Evolutionary conservation across 1,139 yeast species (phyloP).

Genomic region (Fermentozyma sake): DNA sequence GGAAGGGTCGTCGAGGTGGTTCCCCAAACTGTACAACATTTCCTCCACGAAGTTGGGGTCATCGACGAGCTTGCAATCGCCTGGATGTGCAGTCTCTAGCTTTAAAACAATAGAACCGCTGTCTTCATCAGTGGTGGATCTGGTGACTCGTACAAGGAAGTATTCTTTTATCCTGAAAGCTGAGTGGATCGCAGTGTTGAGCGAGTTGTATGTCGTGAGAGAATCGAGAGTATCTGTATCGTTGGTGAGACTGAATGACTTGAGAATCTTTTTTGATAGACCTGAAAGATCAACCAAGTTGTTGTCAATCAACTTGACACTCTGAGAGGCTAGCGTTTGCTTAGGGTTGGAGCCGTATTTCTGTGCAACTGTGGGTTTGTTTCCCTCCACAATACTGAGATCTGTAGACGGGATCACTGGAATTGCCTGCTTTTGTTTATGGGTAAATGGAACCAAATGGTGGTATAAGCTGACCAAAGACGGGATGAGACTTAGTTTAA

Average conservation of each 20-base stretch:
- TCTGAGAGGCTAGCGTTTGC: constrained; percentile 17
- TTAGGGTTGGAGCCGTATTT: not conserved
- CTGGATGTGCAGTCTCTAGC: constrained; percentile 52
- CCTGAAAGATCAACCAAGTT: constrained; percentile 29
- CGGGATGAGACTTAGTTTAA: constrained; percentile 44
- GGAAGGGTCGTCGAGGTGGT: constrained; percentile 36
- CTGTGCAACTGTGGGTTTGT: too few relatives aligned
- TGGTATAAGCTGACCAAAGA: constrained; percentile 41
- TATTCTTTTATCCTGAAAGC: constrained; percentile 39
- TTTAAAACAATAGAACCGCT: constrained; percentile 50
- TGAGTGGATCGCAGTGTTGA: constrained; percentile 43
- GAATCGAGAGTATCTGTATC: constrained; percentile 7
- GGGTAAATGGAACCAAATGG: constrained; percentile 36
- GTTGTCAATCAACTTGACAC: constrained; percentile 32
- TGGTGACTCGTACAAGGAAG: constrained; percentile 47
- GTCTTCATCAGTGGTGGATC: constrained; percentile 49
- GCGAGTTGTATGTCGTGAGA: constrained; percentile 36
- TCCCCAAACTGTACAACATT: constrained; percentile 37
- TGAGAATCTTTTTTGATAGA: constrained; percentile 34
- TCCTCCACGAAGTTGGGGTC: constrained; percentile 43
- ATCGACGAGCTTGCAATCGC: constrained; percentile 47
- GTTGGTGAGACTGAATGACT: constrained; percentile 18
- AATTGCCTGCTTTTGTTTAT: constrained; percentile 10
- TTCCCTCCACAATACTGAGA: constrained; percentile 5
- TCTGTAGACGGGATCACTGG: constrained; percentile 5